These are phyloP conservation scores for Crithidia acanthocephali DNA, from an alignment of 208 protist species.

Conservation along the genomic window DNA sequence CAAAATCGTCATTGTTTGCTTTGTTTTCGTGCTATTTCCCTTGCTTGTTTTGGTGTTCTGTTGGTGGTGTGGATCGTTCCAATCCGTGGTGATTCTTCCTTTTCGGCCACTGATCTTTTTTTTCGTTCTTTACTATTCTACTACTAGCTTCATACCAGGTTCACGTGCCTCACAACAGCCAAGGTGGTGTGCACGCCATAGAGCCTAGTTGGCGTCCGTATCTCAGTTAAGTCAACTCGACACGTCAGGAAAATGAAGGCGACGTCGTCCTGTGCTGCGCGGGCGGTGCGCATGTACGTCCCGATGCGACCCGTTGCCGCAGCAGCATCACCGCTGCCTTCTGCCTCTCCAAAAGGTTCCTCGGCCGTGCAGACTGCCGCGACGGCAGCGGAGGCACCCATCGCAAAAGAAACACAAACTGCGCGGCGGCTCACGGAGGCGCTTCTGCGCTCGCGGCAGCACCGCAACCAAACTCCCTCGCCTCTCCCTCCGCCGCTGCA, in stretches of 20 bases:
- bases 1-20: too few relatives aligned
- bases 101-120: too few relatives aligned
- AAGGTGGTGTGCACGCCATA: too few relatives aligned
- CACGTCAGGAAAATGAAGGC: slow-evolving; percentile 3
- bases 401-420: slow-evolving; percentile 2
- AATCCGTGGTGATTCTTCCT: too few relatives aligned
- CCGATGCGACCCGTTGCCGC: slow-evolving; percentile 17
- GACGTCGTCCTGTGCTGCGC: slow-evolving; percentile 4
- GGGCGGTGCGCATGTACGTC: slow-evolving; percentile 36
- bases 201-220: too few relatives aligned
- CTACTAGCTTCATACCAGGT: too few relatives aligned
- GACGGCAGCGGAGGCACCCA: neutral
- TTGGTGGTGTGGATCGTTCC: too few relatives aligned
- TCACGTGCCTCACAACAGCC: too few relatives aligned
- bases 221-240: too few relatives aligned
- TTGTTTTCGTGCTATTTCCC: too few relatives aligned
- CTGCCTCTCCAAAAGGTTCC: neutral
- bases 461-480: neutral
- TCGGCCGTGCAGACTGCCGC: neutral
- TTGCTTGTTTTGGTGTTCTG: too few relatives aligned
- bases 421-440: slow-evolving; percentile 23
- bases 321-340: neutral
- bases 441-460: slow-evolving; percentile 14
- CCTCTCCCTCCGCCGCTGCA: slow-evolving; percentile 1
- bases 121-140: too few relatives aligned